A percentile compares a stretch with the other conserved stretches of the same genome.
Evolutionary conservation across 495 filamentous ascomycete genomes (phyloP).

Genomic region (Aspergillus diversus): DNA sequence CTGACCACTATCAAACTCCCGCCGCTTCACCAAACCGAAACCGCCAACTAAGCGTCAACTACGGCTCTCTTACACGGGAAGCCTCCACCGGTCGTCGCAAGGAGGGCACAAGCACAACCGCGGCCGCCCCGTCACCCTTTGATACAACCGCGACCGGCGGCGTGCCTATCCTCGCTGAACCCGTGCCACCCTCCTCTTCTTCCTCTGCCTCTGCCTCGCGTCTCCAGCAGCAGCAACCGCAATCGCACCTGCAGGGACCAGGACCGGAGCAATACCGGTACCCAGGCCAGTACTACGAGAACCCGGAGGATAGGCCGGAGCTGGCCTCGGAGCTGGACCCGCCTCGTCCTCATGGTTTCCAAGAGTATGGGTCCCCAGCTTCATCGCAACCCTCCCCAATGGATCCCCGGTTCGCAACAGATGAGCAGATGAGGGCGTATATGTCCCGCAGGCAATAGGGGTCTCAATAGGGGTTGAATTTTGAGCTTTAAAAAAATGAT

Average conservation of each 20-base stretch:
- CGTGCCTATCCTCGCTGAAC: constrained; percentile 24
- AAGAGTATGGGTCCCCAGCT: constrained; percentile 1
- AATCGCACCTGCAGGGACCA: constrained; percentile 6
- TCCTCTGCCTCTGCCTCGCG: neutral
- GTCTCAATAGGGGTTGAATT: neutral
- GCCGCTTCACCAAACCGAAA: constrained; percentile 30
- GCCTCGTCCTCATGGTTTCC: constrained; percentile 3
- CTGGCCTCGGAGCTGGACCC: constrained; percentile 13
- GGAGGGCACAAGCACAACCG: constrained; percentile 25
- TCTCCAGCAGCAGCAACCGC: neutral
- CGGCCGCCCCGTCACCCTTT: neutral
- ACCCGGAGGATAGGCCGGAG: constrained; percentile 23
- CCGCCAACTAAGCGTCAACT: constrained; percentile 30
- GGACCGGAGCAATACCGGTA: constrained; percentile 22
- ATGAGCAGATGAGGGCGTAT: constrained; percentile 14
- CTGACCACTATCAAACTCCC: constrained; percentile 35
- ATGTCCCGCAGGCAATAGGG: constrained; percentile 4
- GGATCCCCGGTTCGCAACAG: neutral
- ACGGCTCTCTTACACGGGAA: constrained; percentile 38
- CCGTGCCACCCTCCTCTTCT: constrained; percentile 24
- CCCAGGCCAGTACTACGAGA: constrained; percentile 18
- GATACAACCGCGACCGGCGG: constrained; percentile 12
- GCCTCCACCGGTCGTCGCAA: constrained; percentile 49
- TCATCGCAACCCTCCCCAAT: constrained; percentile 8
- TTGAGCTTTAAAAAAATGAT: too few relatives aligned